These are phyloP conservation scores for Adansonia digitata DNA, from an alignment of 345 rosid genomes.

Conservation along the genomic window DNA sequence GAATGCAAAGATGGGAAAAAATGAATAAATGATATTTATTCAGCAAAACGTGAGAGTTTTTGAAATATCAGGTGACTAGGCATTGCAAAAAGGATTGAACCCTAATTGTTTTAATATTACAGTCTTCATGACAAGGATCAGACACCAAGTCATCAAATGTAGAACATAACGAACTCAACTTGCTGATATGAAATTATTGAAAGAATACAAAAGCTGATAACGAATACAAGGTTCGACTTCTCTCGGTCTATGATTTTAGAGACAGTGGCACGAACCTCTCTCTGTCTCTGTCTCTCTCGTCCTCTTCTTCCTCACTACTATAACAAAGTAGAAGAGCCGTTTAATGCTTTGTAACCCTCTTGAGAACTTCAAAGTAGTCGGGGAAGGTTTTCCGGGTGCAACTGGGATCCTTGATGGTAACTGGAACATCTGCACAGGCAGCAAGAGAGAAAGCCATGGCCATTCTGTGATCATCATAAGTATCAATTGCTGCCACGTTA, in stretches of 20 bases:
- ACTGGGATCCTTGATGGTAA: slow-evolving; percentile 87
- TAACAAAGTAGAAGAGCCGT: not conserved
- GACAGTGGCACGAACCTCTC: not conserved
- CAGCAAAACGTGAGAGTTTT: too few species aligned
- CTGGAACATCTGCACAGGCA: slow-evolving; percentile 90
- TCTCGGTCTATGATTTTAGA: not conserved
- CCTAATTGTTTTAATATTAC: not conserved
- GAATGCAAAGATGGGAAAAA: not conserved
- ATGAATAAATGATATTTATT: too few species aligned
- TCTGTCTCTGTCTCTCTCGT: slow-evolving; percentile 4
- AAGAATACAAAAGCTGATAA: not conserved
- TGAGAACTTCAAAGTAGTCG: slow-evolving; percentile 83
- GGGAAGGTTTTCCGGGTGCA: slow-evolving; percentile 97
- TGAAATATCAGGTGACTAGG: not conserved
- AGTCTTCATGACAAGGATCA: not conserved
- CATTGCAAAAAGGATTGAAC: not conserved
- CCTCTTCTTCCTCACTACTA: not conserved
- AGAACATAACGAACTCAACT: not conserved
- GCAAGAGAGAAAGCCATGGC: slow-evolving; percentile 99
- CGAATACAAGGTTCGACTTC: not conserved
- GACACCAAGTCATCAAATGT: not conserved
- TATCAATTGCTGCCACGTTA: slow-evolving; percentile 68
- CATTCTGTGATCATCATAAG: slow-evolving; percentile 97
- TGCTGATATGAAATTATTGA: not conserved
- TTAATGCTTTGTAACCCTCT: slow-evolving; percentile 57